Conservation (phyloP, 2,329 filamentous ascomycete genomes). For the Aureobasidium leucospermi region DNA sequence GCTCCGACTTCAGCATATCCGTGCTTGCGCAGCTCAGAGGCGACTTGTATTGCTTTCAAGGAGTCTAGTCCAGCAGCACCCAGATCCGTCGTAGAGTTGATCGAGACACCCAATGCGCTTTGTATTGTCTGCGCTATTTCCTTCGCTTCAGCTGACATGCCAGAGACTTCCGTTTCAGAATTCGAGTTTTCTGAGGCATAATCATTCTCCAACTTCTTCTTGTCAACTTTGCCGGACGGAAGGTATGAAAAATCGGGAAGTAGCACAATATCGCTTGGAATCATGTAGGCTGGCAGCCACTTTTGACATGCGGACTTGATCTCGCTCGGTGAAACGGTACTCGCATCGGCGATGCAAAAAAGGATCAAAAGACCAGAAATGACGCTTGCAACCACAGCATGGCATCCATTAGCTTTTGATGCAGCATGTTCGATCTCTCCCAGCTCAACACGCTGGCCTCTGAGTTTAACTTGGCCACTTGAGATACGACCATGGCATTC, state of each 20-base stretch:
- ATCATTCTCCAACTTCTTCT: slow-evolving; percentile 21
- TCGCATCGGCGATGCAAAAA: slow-evolving; percentile 57
- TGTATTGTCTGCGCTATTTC: slow-evolving; percentile 23
- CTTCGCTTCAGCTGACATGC: slow-evolving; percentile 25
- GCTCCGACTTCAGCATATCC: slow-evolving; percentile 50
- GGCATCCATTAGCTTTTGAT: slow-evolving; percentile 52
- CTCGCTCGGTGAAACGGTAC: slow-evolving; percentile 30
- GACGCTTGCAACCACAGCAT: slow-evolving; percentile 59
- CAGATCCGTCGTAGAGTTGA: slow-evolving; percentile 36
- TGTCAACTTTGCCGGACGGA: slow-evolving; percentile 75
- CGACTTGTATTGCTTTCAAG: slow-evolving; percentile 53
- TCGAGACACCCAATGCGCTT: slow-evolving; percentile 16
- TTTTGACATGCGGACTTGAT: slow-evolving; percentile 56
- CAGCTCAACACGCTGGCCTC: slow-evolving; percentile 75
- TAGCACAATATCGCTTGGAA: slow-evolving; percentile 65
- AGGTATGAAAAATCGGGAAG: slow-evolving; percentile 62
- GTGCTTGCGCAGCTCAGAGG: slow-evolving; percentile 53
- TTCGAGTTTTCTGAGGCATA: slow-evolving; percentile 51
- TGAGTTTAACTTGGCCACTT: slow-evolving; percentile 76
- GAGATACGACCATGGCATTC: slow-evolving; percentile 76
- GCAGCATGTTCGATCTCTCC: slow-evolving; percentile 60
- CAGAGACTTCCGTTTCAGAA: not conserved
- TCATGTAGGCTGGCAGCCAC: slow-evolving; percentile 79
- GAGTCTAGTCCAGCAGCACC: slow-evolving; percentile 59
- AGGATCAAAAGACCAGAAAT: slow-evolving; percentile 62